A percentile compares a stretch with the other conserved stretches of the same genome.
Conservation (phyloP, 176 grass and related monocot species). For the Juncus inflexus region DNA sequence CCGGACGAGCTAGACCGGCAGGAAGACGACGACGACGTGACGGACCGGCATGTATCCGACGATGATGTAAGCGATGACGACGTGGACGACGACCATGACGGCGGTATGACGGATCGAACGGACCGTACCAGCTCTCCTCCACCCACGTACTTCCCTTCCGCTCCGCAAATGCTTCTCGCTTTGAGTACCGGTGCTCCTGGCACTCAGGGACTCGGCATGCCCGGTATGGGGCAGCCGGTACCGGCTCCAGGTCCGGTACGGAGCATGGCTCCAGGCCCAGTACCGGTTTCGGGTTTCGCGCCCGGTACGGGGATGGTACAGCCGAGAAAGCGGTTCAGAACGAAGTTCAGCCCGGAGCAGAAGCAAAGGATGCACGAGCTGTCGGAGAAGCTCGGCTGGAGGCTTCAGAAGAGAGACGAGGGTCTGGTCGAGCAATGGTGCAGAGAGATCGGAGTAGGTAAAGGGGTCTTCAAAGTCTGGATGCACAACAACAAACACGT, state of each 20-base stretch:
- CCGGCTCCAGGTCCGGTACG: constrained; percentile 22
- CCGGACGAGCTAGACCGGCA: constrained; percentile 13
- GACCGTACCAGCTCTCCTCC: constrained; percentile 34
- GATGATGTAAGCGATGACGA: constrained; percentile 47
- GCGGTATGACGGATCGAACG: constrained; percentile 29
- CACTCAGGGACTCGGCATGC: constrained; percentile 11
- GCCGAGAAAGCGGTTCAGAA: constrained; percentile 82
- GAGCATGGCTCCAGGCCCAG: constrained; percentile 14
- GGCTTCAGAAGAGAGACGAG: constrained; percentile 92
- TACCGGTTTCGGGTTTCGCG: constrained; percentile 18
- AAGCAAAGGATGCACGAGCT: constrained; percentile 98
- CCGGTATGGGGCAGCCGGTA: constrained; percentile 17
- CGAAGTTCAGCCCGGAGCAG: constrained; percentile 87
- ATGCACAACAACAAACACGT: constrained; percentile 99
- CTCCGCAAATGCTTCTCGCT: constrained; percentile 83
- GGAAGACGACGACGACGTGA: constrained; percentile 14
- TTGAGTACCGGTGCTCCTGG: constrained; percentile 48
- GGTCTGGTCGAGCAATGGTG: constrained; percentile 77
- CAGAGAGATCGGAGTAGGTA: constrained; percentile 82
- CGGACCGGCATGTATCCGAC: constrained; percentile 32
- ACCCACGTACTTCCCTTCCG: constrained; percentile 40
- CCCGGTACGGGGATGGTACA: constrained; percentile 10
- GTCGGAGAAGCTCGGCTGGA: constrained; percentile 84
- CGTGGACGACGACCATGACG: constrained; percentile 59
- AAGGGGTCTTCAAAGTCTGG: constrained; percentile 98